phyloP scores from a whole-genome alignment of 768 basidiomycete genomes.

The Lentinula guzmanii region DNA sequence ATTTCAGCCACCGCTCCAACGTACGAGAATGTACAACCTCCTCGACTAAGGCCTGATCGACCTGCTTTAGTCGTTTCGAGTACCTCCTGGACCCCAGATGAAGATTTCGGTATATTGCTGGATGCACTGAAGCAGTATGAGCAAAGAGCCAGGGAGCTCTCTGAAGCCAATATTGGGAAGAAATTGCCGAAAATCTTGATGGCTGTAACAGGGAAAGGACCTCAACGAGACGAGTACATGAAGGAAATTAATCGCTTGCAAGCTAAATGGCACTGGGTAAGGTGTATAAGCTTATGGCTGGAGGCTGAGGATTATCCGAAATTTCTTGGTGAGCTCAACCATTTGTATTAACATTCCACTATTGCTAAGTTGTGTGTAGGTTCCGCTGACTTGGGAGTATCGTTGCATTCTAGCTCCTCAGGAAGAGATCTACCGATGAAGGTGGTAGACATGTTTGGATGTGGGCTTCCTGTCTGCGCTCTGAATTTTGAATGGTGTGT shows the following conservation, averaged over 20 bases:
- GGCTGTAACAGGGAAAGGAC: constrained; percentile 89
- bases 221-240: constrained; percentile 72
- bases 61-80: constrained; percentile 87
- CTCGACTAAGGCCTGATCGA: constrained; percentile 59
- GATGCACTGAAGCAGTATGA: constrained; percentile 73
- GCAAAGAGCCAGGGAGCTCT: constrained; percentile 33
- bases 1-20: constrained; percentile 21
- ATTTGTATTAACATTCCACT: neutral
- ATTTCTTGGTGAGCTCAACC: constrained; percentile 49
- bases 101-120: constrained; percentile 85
- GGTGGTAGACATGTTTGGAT: constrained; percentile 99
- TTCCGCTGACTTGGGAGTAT: constrained; percentile 88
- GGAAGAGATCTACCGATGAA: constrained; percentile 97
- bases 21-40: constrained; percentile 29
- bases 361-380: constrained; percentile 34
- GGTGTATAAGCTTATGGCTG: constrained; percentile 81
- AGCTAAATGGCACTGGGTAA: constrained; percentile 68
- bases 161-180: constrained; percentile 9
- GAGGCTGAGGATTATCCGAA: constrained; percentile 87
- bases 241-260: constrained; percentile 52
- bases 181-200: constrained; percentile 73
- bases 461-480: constrained; percentile 89
- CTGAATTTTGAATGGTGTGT: constrained; percentile 75
- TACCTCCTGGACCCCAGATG: constrained; percentile 97
- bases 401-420: constrained; percentile 86